Evolutionary conservation across 1,284 basidiomycete genomes (phyloP).

Genomic region (Baeospora myosura): DNA sequence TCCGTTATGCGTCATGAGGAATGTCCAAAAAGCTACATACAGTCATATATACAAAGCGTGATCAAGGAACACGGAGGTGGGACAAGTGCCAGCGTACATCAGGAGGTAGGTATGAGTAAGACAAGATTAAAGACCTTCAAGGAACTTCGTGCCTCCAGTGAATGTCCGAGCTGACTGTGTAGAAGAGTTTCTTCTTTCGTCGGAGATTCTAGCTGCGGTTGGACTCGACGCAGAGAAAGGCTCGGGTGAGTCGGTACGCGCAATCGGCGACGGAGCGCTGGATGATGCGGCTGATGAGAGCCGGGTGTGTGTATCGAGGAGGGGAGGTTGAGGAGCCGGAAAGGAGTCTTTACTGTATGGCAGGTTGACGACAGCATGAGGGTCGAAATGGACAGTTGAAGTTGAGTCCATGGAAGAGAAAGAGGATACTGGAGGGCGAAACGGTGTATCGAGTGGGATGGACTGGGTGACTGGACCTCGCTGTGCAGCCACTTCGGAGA

Average conservation of each 20-base stretch:
- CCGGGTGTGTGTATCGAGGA: background rate
- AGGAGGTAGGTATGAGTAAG: background rate
- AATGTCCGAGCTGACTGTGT: slow-evolving; percentile 11
- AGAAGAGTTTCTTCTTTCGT: slow-evolving; percentile 3
- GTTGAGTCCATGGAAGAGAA: slow-evolving; percentile 7
- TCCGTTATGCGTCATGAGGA: too few relatives aligned
- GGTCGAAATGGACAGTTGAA: slow-evolving; percentile 8
- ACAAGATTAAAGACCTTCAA: slow-evolving; percentile 11
- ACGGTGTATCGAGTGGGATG: background rate
- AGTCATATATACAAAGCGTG: too few relatives aligned
- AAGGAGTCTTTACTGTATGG: background rate
- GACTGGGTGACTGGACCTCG: too few relatives aligned
- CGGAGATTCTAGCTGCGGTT: background rate
- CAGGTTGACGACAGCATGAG: background rate
- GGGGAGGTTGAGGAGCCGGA: background rate
- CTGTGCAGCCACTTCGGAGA: background rate
- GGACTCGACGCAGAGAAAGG: background rate
- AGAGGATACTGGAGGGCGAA: slow-evolving; percentile 8
- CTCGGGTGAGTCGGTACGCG: slow-evolving; percentile 6
- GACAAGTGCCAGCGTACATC: too few relatives aligned
- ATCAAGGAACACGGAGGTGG: too few relatives aligned
- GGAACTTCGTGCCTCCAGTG: slow-evolving; percentile 13
- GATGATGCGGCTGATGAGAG: slow-evolving; percentile 1
- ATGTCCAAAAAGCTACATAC: too few relatives aligned
- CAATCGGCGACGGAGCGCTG: background rate